A percentile compares a stretch with the other conserved stretches of the same genome.
phyloP scores from a whole-genome alignment of 2,329 filamentous ascomycete species.

The Curvularia eragrostidis region DNA sequence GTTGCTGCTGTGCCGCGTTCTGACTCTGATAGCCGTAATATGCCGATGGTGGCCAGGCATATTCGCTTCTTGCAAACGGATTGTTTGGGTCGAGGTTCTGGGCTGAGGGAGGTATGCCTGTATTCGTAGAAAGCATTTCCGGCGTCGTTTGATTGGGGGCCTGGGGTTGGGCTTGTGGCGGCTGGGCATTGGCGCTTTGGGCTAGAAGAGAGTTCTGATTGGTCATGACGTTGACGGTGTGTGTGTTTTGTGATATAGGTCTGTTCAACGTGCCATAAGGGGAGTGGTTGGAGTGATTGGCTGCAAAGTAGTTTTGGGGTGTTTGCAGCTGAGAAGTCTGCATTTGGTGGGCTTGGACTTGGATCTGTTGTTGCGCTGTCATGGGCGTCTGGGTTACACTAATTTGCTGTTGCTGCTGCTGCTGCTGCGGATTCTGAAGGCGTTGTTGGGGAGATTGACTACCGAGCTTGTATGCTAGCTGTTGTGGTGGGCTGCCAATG shows the following conservation, averaged over 20 bases:
- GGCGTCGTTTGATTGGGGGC: conserved; percentile 23
- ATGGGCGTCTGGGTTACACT: conserved; percentile 23
- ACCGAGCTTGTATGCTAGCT: conserved; percentile 27
- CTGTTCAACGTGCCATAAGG: conserved; percentile 35
- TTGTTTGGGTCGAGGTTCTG: conserved; percentile 25
- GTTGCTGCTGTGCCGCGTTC: conserved; percentile 20
- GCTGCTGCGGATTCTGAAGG: conserved; percentile 15
- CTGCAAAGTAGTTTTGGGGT: conserved; percentile 33
- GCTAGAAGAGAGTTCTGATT: conserved; percentile 10
- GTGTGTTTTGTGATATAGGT: conserved; percentile 27
- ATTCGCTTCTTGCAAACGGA: conserved; percentile 33
- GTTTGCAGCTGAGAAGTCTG: conserved; percentile 26
- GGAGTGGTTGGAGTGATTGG: conserved; percentile 27
- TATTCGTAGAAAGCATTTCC: conserved; percentile 16
- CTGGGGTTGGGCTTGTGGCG: conserved; percentile 26
- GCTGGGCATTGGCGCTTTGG: conserved; percentile 15
- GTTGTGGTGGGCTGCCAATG: conserved; percentile 29
- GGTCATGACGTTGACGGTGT: conserved; percentile 19
- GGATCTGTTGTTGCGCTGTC: conserved; percentile 18
- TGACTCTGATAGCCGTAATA: conserved; percentile 38
- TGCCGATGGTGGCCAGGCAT: conserved; percentile 32
- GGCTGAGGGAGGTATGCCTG: conserved; percentile 17
- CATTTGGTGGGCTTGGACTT: conserved; percentile 27
- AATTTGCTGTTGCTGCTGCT: conserved; percentile 24
- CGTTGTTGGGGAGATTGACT: conserved; percentile 32